A percentile compares a stretch with the other conserved stretches of the same genome.
Evolutionary conservation across 2,329 filamentous ascomycete genomes (phyloP).

Genomic region (Calonectria honghensis): DNA sequence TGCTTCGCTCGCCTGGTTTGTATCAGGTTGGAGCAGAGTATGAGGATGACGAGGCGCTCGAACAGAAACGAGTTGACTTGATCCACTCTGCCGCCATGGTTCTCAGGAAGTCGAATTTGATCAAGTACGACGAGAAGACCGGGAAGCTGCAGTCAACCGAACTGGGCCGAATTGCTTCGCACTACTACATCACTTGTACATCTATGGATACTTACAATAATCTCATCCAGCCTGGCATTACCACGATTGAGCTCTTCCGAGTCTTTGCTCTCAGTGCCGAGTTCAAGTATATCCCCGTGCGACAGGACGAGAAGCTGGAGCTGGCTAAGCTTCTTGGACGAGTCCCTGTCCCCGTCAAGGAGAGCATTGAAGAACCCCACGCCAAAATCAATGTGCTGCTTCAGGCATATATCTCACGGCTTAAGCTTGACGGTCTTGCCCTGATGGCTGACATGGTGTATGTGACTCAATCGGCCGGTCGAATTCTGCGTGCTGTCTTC

Average conservation of each 20-base stretch:
- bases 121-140: conserved; percentile 96
- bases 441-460: conserved; percentile 99
- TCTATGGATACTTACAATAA: conserved; percentile 99
- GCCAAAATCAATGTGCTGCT: conserved; percentile 98
- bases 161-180: conserved; percentile 94
- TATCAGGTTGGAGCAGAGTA: conserved; percentile 98
- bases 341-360: conserved; percentile 97
- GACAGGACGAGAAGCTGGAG: conserved; percentile 98
- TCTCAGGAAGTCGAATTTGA: conserved; percentile 88
- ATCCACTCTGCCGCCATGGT: conserved; percentile 94
- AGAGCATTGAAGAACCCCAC: conserved; percentile 96
- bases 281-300: conserved; percentile 99
- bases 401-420: conserved; percentile 95
- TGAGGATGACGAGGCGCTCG: conserved; percentile 90
- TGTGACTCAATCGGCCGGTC: conserved; percentile 96
- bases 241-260: conserved; percentile 95
- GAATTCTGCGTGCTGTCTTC: conserved; percentile 95
- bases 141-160: conserved; percentile 94
- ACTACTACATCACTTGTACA: conserved; percentile 97
- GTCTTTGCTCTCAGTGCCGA: conserved; percentile 97
- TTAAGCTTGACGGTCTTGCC: conserved; percentile 94
- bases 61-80: conserved; percentile 98
- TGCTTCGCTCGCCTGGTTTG: conserved; percentile 94
- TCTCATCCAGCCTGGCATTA: conserved; percentile 94
- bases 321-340: conserved; percentile 91